Base-by-base conservation (phyloP, 2,329 filamentous ascomycete genomes). In the Apiospora hydei region DNA sequence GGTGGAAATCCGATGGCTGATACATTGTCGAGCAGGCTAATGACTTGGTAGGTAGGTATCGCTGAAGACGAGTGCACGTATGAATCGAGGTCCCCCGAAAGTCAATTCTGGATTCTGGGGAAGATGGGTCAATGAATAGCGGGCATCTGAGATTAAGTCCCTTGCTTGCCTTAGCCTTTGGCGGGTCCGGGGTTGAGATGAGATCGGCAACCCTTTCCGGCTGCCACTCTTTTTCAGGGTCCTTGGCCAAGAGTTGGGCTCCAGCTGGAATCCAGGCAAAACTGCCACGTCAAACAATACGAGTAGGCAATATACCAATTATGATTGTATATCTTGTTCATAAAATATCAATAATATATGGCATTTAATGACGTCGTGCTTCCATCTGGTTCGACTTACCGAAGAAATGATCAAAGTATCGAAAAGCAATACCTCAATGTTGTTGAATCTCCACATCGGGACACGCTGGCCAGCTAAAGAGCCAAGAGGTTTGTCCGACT, bases 31-130 rank as follows among this genome's bases (percentile, higher is more conserved):
- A 18, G 34, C 30, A 30, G 34, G 8, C 18, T 30, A 14, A 64
- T 24, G 30, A 41, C 57, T 64, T 64, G 34, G n/a, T 51, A 46
- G 34, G n/a, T 51, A 46, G 46, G 30, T 38, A 38, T 14, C 34
- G 7, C 5, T 11, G 34, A 4, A n/a, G 21, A 41, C 14, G 34
- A 64, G 34, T 64, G 41, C 26, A 3, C 3, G 26, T 30, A 30
- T 30, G 26, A 30, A 30, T 30, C 26, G 26, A 30, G 26, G 26
- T 3, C 26, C 26, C 26, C 26, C 26, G 26, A 30, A 49, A 49
- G 46, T n/a, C 53, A 61, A 38, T 16, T 44, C 53, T 61, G 53
- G 53, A 38, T 26, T 44, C 53, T 61, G 53, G 53, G 53, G 53
- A 61, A 30, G 53, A 61, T 61, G 53, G 53, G 53, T 61, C 53